These are phyloP conservation scores for Penicillium sp. DNA, from an alignment of 2,329 filamentous ascomycete genomes.

Conservation along the genomic window DNA sequence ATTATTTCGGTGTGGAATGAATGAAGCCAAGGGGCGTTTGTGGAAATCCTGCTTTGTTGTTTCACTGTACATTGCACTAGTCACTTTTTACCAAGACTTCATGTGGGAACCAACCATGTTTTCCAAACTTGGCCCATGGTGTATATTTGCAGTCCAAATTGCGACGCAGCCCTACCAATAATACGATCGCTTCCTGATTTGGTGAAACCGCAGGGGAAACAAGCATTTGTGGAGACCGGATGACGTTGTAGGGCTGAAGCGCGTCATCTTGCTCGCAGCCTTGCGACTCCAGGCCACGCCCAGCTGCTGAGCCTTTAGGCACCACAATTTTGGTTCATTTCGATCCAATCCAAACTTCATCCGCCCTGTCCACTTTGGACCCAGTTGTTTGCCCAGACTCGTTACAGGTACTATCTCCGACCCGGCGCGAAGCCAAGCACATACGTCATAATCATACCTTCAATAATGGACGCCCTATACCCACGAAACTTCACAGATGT, in stretches of 20 bases:
- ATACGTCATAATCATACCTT: conserved; percentile 3
- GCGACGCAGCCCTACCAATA: background rate
- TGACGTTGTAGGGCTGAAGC: conserved; percentile 10
- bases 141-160: background rate
- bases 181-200: background rate
- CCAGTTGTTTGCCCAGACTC: background rate
- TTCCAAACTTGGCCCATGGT: too few relatives aligned
- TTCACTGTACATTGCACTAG: too few relatives aligned
- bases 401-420: too few relatives aligned
- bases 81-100: too few relatives aligned
- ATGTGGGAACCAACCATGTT: too few relatives aligned
- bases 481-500: background rate
- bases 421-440: background rate
- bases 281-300: background rate
- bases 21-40: too few relatives aligned
- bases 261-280: background rate
- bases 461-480: conserved; percentile 3
- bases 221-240: background rate
- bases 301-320: background rate
- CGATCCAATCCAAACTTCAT: background rate
- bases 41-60: too few relatives aligned
- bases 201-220: background rate
- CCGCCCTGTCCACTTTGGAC: background rate
- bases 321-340: conserved; percentile 4
- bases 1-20: too few relatives aligned